Evolutionary conservation across 2,329 filamentous ascomycete species (phyloP), one percentile per base, ranked within the genome.

Genomic region (Fusarium mexicanum): DNA sequence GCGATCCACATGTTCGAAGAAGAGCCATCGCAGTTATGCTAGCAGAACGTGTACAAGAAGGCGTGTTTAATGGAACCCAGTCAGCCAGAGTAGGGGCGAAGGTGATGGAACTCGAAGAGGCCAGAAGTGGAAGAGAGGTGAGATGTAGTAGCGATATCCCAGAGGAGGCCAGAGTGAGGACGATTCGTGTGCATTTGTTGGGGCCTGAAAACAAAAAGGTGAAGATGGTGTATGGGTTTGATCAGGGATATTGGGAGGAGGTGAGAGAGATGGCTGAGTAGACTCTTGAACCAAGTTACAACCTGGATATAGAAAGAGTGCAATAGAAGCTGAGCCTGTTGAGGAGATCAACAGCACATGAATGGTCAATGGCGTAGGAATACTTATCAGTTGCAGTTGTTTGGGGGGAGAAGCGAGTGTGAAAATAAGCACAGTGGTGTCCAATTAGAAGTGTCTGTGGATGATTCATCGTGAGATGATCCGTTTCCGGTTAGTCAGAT

Each of bases 81-180:
- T 61, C 71, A 16, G 71, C 71, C 2, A 65, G 60, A 14, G 71
- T 71, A 4, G 71, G 57, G 16, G 61, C 50, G 1, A 71, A 26
- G 6, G 33, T 71, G 10, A 71, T 74, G 54, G 71, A 74, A 3
- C 43, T 73, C 5, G 71, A 73, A 26, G 71, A 74, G 14, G 31
- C 38, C 3, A 55, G 70, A 9, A 67, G 65, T 9, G 58, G 54
- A 2, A 64, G 48, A 4, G 47, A 41, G 7, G 71, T 74, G 1
- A 64, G 14, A 4, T 53, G 29, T 10, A 67, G 71, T 6, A 31
- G 54, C 2, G 71, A 73, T 40, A 59, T 73, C 9, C 48, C 71
- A 0, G 31, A 46, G 6, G 41, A 46, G 4, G 71, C 71, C 2
- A 58, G 71, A 33, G 67, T 71, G 1, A 48, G 71, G 3, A 67